Evolutionary conservation across 202 grass and related monocot species (phyloP).

Genomic region (Eragrostis tef): DNA sequence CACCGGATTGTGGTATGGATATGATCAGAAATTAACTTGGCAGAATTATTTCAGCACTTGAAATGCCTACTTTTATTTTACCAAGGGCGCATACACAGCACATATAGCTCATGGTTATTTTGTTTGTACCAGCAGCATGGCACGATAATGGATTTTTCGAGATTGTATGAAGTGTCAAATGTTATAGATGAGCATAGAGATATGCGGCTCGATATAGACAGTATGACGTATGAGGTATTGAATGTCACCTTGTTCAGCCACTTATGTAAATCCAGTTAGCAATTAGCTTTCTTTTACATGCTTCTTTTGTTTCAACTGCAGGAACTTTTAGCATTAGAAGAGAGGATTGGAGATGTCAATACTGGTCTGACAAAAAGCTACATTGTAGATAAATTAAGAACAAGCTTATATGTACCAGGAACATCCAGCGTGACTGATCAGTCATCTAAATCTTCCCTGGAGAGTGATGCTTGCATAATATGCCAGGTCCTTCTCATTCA

Average conservation of each 20-base stretch:
- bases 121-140: conserved; percentile 58
- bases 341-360: conserved; percentile 81
- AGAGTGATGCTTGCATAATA: conserved; percentile 78
- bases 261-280: background rate
- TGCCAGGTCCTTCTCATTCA: conserved; percentile 74
- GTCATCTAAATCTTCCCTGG: conserved; percentile 48
- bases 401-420: conserved; percentile 57
- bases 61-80: conserved; percentile 38
- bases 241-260: conserved; percentile 10
- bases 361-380: conserved; percentile 72
- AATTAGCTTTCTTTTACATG: conserved; percentile 30
- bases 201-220: conserved; percentile 87
- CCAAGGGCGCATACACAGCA: conserved; percentile 3
- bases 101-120: conserved; percentile 41
- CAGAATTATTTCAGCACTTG: conserved; percentile 13
- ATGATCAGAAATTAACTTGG: background rate
- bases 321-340: conserved; percentile 92
- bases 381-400: conserved; percentile 75
- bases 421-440: conserved; percentile 51
- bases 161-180: conserved; percentile 68
- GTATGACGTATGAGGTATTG: conserved; percentile 89
- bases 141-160: conserved; percentile 64
- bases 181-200: conserved; percentile 73
- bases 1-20: background rate
- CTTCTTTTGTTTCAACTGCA: conserved; percentile 44